Evolutionary conservation across 768 basidiomycete genomes (phyloP).

Genomic region (Leccinum subgranulosum): DNA sequence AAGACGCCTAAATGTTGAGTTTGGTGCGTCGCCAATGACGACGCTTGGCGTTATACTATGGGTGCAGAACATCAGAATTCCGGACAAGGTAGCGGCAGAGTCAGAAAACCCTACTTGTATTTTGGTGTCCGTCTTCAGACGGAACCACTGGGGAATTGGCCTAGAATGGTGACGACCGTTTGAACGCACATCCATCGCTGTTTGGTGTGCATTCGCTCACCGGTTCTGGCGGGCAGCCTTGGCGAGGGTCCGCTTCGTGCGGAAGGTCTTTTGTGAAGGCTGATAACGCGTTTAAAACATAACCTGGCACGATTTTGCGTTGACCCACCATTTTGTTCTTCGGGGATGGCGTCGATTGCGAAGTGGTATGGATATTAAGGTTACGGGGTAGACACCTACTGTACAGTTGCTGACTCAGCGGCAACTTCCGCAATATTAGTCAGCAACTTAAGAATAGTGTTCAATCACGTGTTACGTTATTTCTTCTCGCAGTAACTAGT

Average conservation of each 20-base stretch:
- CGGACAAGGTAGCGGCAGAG: background rate
- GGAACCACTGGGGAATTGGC: conserved; percentile 99
- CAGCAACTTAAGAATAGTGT: background rate
- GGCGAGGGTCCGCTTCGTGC: conserved; percentile 95
- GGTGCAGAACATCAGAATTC: background rate
- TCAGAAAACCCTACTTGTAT: conserved; percentile 59
- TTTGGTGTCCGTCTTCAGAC: conserved; percentile 93
- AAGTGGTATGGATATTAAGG: conserved; percentile 29
- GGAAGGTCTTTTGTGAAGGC: conserved; percentile 99
- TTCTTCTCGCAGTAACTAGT: too few relatives aligned
- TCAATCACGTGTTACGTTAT: background rate
- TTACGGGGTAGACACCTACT: conserved; percentile 29
- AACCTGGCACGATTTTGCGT: background rate
- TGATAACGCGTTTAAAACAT: conserved; percentile 31
- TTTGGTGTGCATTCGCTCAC: conserved; percentile 39
- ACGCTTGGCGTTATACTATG: conserved; percentile 89
- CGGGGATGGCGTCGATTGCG: conserved; percentile 30
- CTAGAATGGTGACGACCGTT: conserved; percentile 35
- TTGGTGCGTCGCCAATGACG: conserved; percentile 99
- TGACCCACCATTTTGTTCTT: conserved; percentile 49
- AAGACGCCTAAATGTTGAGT: conserved; percentile 77
- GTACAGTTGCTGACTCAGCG: conserved; percentile 42
- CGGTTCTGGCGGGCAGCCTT: conserved; percentile 96
- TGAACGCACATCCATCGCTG: background rate
- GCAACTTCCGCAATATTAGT: conserved; percentile 6